Evolutionary conservation across 345 rosid genomes (phyloP), one percentile per base, ranked within the genome.

Genomic region (Anacardium occidentale): DNA sequence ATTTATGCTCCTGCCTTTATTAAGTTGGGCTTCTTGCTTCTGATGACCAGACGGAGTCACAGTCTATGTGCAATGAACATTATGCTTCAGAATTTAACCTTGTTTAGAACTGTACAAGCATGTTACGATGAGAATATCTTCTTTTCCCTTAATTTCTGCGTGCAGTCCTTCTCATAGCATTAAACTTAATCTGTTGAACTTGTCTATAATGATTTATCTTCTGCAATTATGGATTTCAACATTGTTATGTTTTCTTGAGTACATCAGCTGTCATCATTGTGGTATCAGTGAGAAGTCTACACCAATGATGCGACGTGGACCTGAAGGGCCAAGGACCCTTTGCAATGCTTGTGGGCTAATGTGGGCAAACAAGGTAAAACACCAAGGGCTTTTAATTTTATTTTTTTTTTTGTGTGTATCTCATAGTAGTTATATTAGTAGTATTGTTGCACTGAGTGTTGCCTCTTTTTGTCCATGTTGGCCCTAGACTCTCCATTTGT

Each of bases 271-370:
- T 64, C 86, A 78, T 10, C 91, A 85, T 60, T 87, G 91, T 75
- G 89, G 91, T 71, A 87, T 70, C 22, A 64, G 77, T 42, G 91
- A 85, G 80, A 87, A 84, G 82, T 77, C 85, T 64, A 85, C 89
- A 22, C 89, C 91, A 70, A 87, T 85, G 91, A 87, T 87, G 91
- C 75, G 91, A 51, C 89, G 89, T 32, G 91, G 91, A 78, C 91
- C 91, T 70, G 88, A 81, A 81, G 91, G 91, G 40, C 91, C 91
- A 50, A 87, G 91, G 78, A 87, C 87, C 53, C 91, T 87, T 77
- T 87, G 91, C 80, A 87, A 87, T 79, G 91, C 91, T 12, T 87
- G 91, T 77, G 91, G 91, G 68, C 89, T 87, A 67, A 87, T 85
- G 89, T 87, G 91, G 91, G 91, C 91, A 71, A 87, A 87, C 74